Percentiles rank a stretch among this genome's conserved stretches.
Evolutionary conservation across 2,329 filamentous ascomycete genomes (phyloP).

Genomic region (Akanthomyces muscarius): DNA sequence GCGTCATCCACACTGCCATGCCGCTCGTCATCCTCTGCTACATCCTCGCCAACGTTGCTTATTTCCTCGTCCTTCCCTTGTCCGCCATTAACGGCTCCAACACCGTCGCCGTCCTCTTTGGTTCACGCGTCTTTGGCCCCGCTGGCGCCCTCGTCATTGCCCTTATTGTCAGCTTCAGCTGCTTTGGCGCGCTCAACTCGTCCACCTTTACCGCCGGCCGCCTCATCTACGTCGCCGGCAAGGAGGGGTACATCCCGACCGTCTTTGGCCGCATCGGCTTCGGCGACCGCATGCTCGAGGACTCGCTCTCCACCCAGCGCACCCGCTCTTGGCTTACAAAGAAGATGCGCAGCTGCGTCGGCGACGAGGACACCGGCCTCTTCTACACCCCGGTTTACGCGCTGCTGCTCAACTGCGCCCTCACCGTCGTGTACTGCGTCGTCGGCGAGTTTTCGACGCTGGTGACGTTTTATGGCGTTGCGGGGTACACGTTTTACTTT

Average conservation of each 20-base stretch:
- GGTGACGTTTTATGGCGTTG: slow-evolving; percentile 95
- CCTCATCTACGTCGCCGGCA: slow-evolving; percentile 88
- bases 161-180: slow-evolving; percentile 83
- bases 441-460: slow-evolving; percentile 90
- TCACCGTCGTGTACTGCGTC: slow-evolving; percentile 74
- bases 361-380: slow-evolving; percentile 73
- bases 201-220: slow-evolving; percentile 90
- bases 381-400: slow-evolving; percentile 95
- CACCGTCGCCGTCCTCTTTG: slow-evolving; percentile 94
- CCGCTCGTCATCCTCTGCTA: slow-evolving; percentile 89
- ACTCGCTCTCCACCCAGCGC: slow-evolving; percentile 40
- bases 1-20: slow-evolving; percentile 95
- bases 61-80: slow-evolving; percentile 87
- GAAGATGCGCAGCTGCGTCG: slow-evolving; percentile 58
- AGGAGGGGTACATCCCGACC: slow-evolving; percentile 86
- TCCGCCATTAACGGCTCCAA: slow-evolving; percentile 80
- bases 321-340: slow-evolving; percentile 56
- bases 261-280: slow-evolving; percentile 82
- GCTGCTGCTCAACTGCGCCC: slow-evolving; percentile 70
- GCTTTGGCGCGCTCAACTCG: slow-evolving; percentile 91
- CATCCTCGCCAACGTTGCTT: slow-evolving; percentile 84
- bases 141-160: slow-evolving; percentile 79
- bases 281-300: slow-evolving; percentile 38
- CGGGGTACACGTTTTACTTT: slow-evolving; percentile 97
- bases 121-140: slow-evolving; percentile 81